Conservation (phyloP, 2,329 filamentous ascomycete species). For the Teratosphaeriaceae sp. region DNA sequence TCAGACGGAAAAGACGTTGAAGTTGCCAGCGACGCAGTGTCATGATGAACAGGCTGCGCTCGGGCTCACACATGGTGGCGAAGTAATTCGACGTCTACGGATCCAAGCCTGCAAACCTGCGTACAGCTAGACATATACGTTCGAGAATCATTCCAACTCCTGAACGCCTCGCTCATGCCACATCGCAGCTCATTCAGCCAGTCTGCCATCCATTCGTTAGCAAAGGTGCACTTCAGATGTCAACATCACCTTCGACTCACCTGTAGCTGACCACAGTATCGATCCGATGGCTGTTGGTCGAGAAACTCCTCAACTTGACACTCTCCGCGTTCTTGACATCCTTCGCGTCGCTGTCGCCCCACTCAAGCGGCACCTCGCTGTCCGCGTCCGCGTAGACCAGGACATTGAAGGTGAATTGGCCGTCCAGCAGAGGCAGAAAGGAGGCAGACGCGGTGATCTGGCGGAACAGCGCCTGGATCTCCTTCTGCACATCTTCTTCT, state of each 20-base stretch:
- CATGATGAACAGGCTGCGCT: too few species aligned
- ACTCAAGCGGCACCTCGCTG: constrained; percentile 93
- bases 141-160: too few species aligned
- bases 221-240: constrained; percentile 1
- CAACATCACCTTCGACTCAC: constrained; percentile 17
- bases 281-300: constrained; percentile 87
- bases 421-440: constrained; percentile 87
- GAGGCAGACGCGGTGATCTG: constrained; percentile 98
- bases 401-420: constrained; percentile 97
- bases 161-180: constrained; percentile 3
- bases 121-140: too few species aligned
- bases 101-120: too few species aligned
- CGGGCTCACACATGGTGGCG: too few species aligned
- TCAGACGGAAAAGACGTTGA: too few species aligned
- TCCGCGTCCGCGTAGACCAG: constrained; percentile 96
- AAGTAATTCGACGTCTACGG: too few species aligned
- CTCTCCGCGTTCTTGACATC: constrained; percentile 93
- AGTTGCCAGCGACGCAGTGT: too few species aligned
- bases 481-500: constrained; percentile 86
- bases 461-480: constrained; percentile 94
- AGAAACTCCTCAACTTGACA: constrained; percentile 92
- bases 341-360: constrained; percentile 97
- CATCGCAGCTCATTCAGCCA: constrained; percentile 11
- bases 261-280: constrained; percentile 95
- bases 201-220: constrained; percentile 10